Conservation (phyloP, 495 filamentous ascomycete genomes). For the Darksidea phi region DNA sequence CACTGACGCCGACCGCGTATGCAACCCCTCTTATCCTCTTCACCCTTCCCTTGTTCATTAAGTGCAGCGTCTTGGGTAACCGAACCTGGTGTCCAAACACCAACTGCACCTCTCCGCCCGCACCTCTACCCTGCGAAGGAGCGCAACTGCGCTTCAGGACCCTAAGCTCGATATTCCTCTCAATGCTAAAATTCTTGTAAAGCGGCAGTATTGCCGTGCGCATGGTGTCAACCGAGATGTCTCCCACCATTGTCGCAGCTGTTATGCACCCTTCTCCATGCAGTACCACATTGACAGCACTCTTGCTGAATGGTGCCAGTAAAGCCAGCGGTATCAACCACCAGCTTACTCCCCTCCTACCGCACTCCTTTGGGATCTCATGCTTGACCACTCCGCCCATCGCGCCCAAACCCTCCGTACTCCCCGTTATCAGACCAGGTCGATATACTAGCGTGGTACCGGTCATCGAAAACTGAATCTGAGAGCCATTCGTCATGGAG, state of each 20-base stretch:
- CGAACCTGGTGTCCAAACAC: constrained; percentile 88
- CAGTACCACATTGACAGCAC: constrained; percentile 81
- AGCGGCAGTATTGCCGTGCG: constrained; percentile 89
- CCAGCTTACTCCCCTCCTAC: constrained; percentile 76
- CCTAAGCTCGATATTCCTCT: constrained; percentile 80
- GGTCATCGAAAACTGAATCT: constrained; percentile 91
- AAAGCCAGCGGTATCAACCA: constrained; percentile 87
- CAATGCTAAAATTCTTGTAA: constrained; percentile 86
- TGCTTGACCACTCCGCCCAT: constrained; percentile 73
- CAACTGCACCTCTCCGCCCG: constrained; percentile 88
- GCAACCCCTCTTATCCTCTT: constrained; percentile 89
- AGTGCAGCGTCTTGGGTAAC: constrained; percentile 88
- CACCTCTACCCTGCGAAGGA: constrained; percentile 68
- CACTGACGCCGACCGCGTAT: constrained; percentile 84
- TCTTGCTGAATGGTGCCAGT: constrained; percentile 89
- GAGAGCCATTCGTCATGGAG: constrained; percentile 88
- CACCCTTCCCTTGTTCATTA: constrained; percentile 80
- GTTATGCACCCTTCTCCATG: constrained; percentile 93
- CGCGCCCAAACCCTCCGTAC: constrained; percentile 63
- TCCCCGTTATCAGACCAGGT: constrained; percentile 87
- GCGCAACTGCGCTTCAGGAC: constrained; percentile 76
- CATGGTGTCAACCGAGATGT: constrained; percentile 87
- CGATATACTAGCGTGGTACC: constrained; percentile 89
- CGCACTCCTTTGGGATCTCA: constrained; percentile 70
- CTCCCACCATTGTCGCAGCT: constrained; percentile 71